Conservation (phyloP, 2,329 filamentous ascomycete genomes). For the Arthrobotrys conoides region DNA sequence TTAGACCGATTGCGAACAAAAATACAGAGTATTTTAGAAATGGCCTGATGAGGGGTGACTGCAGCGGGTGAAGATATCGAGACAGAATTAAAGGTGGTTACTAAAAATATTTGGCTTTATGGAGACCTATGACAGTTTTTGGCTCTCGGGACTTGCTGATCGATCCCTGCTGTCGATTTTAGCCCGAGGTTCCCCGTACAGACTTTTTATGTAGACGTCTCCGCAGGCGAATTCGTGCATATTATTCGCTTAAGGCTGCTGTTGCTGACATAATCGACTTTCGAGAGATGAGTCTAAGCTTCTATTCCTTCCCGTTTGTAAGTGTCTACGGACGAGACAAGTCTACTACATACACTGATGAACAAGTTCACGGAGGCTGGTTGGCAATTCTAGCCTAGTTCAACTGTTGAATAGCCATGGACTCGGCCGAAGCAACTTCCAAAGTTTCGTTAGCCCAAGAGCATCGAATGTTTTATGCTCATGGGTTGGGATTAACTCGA, state of each 20-base stretch:
- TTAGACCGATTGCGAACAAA: background rate
- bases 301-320: too few relatives aligned
- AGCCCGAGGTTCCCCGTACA: conserved; percentile 31
- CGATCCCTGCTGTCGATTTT: conserved; percentile 29
- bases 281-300: conserved; percentile 13
- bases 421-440: background rate
- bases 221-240: conserved; percentile 28
- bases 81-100: conserved; percentile 47
- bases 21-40: background rate
- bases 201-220: conserved; percentile 10
- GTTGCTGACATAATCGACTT: conserved; percentile 41
- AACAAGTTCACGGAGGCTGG: background rate
- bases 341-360: too few relatives aligned
- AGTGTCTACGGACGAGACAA: too few relatives aligned
- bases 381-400: too few relatives aligned
- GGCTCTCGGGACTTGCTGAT: conserved; percentile 40
- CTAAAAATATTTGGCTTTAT: conserved; percentile 55
- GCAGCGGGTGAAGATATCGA: too few relatives aligned
- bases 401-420: too few relatives aligned
- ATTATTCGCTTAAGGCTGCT: conserved; percentile 33
- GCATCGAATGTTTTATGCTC: background rate
- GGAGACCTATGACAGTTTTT: conserved; percentile 42
- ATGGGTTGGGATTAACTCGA: background rate
- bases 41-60: too few relatives aligned
- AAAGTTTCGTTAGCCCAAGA: background rate